Evolutionary conservation across 2,329 filamentous ascomycete genomes (phyloP), one percentile per base, ranked within the genome.

Genomic region (Colletotrichum euphorbiae): DNA sequence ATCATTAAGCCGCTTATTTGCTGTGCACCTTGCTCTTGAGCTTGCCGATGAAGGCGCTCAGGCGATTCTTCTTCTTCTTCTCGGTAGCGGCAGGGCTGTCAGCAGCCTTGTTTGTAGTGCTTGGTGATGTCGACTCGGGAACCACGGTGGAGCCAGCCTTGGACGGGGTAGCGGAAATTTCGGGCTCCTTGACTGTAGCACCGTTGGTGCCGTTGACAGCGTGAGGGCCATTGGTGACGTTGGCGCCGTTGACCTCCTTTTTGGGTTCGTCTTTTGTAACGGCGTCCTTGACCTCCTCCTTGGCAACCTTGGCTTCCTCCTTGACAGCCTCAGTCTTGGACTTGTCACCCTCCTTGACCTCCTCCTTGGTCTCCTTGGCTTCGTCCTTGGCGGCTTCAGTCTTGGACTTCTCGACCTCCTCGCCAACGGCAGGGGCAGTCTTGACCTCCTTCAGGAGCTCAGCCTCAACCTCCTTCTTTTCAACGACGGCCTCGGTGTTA

Each of bases 381-480:
- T 67, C 62, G 19, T 71, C 70, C 67, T 78, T 78, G 68, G 67
- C 46, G 36, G 69, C 48, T 71, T 74, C 72, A 28, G 70, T 70
- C 59, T 71, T 67, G 40, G 72, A 46, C 52, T 17, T 69, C 72
- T 62, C 21, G 71, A 52, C 67, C 74, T 77, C 66, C 45, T 80
- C 80, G 43, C 68, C 74, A 0, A 75, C 72, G 12, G 77, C 74
- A 72, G 81, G 74, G 60, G 76, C 75, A 59, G 79, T 76, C 77
- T 85, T 83, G 69, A 90, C 84, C 77, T 91, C 87, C 71, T 88
- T 84, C 54, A 94, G 82, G 8, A 97, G 83, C 80, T 97, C 91
- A 28, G 87, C 79, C 81, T 97, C 93, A 5, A 94, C 84, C 9
- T 83, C 85, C 77, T 87, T 88, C 87, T 96, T 96, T 73, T 94